Conservation (phyloP, 192 early-diverging fungal genomes). For the Lobulomyces angularis region DNA sequence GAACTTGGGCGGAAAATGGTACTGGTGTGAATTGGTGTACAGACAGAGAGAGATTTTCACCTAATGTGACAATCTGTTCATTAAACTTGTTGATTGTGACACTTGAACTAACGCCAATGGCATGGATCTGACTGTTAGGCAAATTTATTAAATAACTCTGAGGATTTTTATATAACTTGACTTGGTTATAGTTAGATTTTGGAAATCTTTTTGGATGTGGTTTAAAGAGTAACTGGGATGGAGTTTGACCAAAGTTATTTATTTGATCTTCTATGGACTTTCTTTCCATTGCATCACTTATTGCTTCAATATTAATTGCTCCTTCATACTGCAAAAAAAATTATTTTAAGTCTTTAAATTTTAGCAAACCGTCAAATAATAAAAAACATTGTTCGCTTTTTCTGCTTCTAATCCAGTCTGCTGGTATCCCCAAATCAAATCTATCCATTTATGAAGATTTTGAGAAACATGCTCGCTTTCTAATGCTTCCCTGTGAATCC, state of each 20-base stretch:
- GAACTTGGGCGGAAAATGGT: too few species aligned
- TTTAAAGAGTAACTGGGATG: conserved; percentile 72
- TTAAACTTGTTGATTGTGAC: too few species aligned
- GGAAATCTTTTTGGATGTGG: conserved; percentile 58
- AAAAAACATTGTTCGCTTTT: conserved; percentile 84
- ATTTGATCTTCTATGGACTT: conserved; percentile 85
- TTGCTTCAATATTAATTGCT: conserved; percentile 81
- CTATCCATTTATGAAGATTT: conserved; percentile 87
- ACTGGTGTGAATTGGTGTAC: too few species aligned
- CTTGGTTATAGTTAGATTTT: conserved; percentile 3
- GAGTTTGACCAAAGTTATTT: conserved; percentile 96
- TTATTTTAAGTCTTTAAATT: too few species aligned
- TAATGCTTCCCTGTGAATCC: conserved; percentile 63
- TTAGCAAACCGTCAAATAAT: conserved; percentile 94
- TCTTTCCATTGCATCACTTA: conserved; percentile 79
- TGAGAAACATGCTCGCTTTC: conserved; percentile 74
- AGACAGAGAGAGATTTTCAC: too few species aligned
- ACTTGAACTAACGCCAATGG: too few species aligned
- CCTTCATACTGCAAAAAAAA: too few species aligned
- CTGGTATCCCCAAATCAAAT: conserved; percentile 92
- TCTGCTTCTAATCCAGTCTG: conserved; percentile 78
- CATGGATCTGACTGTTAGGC: too few species aligned
- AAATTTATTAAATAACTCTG: neutral
- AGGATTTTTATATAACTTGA: neutral
- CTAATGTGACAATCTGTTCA: too few species aligned